Percentiles rank a stretch among this genome's conserved stretches.
Evolutionary conservation across 257 asterid species (phyloP).

Genomic region (Fraxinus anomala): DNA sequence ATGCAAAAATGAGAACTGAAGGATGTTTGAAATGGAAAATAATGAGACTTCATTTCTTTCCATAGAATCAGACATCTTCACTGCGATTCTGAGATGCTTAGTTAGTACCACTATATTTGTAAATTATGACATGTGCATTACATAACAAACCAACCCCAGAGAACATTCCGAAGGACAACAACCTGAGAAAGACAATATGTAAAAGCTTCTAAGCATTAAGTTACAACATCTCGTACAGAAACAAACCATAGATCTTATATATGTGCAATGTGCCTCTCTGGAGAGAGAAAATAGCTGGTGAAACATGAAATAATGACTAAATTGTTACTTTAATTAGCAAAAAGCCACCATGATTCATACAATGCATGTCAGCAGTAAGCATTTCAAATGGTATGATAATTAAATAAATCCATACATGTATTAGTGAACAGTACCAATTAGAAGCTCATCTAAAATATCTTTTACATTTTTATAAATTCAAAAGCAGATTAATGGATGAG

Average conservation of each 20-base stretch:
- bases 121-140: not conserved
- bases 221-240: not conserved
- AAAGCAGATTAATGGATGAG: not conserved
- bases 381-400: not conserved
- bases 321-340: not conserved
- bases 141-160: not conserved
- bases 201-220: not conserved
- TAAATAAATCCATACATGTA: not conserved
- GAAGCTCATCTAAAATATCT: not conserved
- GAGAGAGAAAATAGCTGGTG: not conserved
- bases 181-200: not conserved
- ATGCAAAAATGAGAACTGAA: constrained; percentile 28
- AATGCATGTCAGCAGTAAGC: not conserved
- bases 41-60: constrained; percentile 10
- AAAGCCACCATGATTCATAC: not conserved
- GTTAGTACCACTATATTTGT: not conserved
- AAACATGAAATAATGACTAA: not conserved
- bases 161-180: not conserved
- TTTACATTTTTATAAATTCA: not conserved
- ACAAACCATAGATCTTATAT: not conserved
- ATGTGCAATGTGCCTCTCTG: not conserved
- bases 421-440: not conserved
- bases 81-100: not conserved
- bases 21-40: constrained; percentile 20
- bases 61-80: not conserved